Base-by-base conservation (phyloP, 108 stramenopile species). In the Nitzschia putrida region DNA sequence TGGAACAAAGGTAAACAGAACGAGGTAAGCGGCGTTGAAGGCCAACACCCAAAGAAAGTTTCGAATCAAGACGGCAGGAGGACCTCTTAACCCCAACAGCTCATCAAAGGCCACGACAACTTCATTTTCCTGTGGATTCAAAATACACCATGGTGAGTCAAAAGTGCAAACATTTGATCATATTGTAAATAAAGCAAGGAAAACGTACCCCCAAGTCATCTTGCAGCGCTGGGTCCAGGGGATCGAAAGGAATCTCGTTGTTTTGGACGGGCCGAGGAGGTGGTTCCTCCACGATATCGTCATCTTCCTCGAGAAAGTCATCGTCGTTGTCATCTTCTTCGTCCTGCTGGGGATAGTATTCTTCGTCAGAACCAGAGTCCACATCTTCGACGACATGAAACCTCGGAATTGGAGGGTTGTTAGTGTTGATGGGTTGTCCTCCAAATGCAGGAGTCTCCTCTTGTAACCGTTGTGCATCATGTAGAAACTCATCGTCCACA, bases 1-100 rank as follows among this genome's bases (percentile, higher is more conserved):
- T 29, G 96, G 96, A 26, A 93, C 68, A 59, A 95, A 95, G 10
- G 83, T 85, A 60, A 97, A 97, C 51, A 96, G 69, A 18, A 89
- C 93, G n/a, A 97, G 80, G 66, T 94, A 97, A 0, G 94, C 83
- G 44, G 92, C 93, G 71, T 95, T 92, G 78, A 96, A 97, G 7
- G 94, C 91, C 55, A 97, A 50, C 26, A 97, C 79, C 91, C 91
- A 96, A 20, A 88, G 69, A 23, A 93, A 57, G 65, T 97, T 96
- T 25, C 95, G 84, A 34, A 96, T 59, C 25, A 97, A 71, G 34
- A 80, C 82, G 38, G 80, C 66, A 16, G 94, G 41, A 18, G 97
- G 97, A 0, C 97, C 97, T 16, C 97, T 88, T 21, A 96, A 76
- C 0, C 97, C 97, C n/a, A 97, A 69, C 42, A 97, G 73, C 63